These are phyloP conservation scores for Sarocladiaceae sp. DNA, from an alignment of 2,329 filamentous ascomycete genomes.

Conservation along the genomic window DNA sequence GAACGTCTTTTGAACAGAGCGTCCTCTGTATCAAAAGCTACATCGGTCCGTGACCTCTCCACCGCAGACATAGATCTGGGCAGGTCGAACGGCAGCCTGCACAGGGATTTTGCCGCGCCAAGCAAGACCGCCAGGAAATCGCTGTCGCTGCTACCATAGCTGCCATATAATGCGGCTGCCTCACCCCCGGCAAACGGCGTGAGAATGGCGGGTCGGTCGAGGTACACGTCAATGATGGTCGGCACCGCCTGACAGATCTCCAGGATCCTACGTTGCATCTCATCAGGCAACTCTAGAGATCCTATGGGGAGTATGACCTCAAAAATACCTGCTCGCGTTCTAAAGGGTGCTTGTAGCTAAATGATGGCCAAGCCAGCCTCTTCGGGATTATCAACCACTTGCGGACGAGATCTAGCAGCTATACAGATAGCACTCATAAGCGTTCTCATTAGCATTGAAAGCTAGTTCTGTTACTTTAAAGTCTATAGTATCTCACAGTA, in stretches of 20 bases:
- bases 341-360: neutral
- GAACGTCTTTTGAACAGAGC: neutral
- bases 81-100: neutral
- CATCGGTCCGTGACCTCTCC: neutral
- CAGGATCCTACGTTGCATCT: neutral
- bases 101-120: neutral
- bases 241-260: neutral
- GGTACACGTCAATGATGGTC: neutral
- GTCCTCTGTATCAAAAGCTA: slow-evolving; percentile 3
- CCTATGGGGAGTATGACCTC: neutral
- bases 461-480: too few species aligned
- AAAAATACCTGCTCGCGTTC: neutral
- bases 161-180: neutral
- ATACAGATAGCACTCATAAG: too few species aligned
- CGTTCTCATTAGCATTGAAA: too few species aligned
- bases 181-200: neutral
- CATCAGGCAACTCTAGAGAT: neutral
- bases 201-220: neutral
- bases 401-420: neutral
- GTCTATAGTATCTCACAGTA: too few species aligned
- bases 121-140: neutral
- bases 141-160: neutral
- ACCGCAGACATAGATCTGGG: slow-evolving; percentile 1
- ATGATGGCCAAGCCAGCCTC: neutral
- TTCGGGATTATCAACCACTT: neutral